Evolutionary conservation across 495 filamentous ascomycete species (phyloP), one percentile per base, ranked within the genome.

Genomic region (Glonium stellatum): DNA sequence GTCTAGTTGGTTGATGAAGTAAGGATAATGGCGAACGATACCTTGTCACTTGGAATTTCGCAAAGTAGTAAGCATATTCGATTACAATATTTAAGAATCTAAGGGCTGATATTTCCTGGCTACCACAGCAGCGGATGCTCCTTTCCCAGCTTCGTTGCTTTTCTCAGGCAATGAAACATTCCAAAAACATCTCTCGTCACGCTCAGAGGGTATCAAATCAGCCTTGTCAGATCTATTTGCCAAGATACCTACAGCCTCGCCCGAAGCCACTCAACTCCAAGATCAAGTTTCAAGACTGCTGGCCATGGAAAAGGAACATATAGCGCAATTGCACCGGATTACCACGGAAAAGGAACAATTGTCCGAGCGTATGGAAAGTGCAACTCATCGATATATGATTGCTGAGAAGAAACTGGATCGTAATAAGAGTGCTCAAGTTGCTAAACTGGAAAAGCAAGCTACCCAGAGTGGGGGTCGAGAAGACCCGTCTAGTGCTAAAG

Each of bases 391-490:
- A 55, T 96, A 95, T 64, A 88, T 97, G 81, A 86, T 91, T 59
- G 93, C 93, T 3, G 93, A 97, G 69, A 92, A 92, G 75, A 90
- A 88, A 71, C 79, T 97, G 15, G 93, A 98, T 70, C 84, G 93
- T 36, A 83, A 85, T 6, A 88, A 86, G 69, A 97, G 92, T 67
- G 74, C 86, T 51, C 88, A 92, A 48, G 89, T 96, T n/a, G 86
- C 88, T 56, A 97, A 95, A 68, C 75, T 97, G 57, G 95, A 97
- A 69, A 88, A 87, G 63, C 89, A 96, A 72, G 90, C 89, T 19
- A 83, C 92, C 59, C 77, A 87, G 53, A 80, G 80, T 37, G 79
- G 77, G 19, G 80, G 73, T 62, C 79, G 76, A 9, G 54, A 57
- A 51, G 59, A 67, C n/a, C 51, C 56, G 55, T 13, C 66, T 1